These are phyloP conservation scores for Ceratocystis cubensis DNA, from an alignment of 2,329 filamentous ascomycete species.

Conservation along the genomic window DNA sequence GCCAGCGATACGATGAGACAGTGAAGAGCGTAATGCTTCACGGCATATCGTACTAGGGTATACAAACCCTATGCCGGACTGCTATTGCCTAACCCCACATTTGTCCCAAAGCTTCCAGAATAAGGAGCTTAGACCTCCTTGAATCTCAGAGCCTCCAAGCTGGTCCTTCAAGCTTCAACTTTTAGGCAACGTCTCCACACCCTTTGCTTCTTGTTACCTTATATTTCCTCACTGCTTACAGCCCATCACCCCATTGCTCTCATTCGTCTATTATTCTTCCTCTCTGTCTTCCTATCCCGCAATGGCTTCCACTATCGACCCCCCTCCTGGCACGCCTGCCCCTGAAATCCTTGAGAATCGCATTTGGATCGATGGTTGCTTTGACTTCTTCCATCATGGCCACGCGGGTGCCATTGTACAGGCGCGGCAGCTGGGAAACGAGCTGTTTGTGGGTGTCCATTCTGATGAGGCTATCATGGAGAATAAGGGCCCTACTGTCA, in stretches of 20 bases:
- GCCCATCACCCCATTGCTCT: background rate
- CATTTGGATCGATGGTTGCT: conserved; percentile 98
- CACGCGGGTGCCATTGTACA: conserved; percentile 96
- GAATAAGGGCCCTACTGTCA: conserved; percentile 96
- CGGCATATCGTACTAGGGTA: too few relatives aligned
- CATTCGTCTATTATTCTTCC: too few relatives aligned
- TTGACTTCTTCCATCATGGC: conserved; percentile 97
- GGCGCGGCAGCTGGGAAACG: conserved; percentile 76
- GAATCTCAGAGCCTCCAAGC: background rate
- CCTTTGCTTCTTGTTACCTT: too few relatives aligned
- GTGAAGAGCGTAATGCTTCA: too few relatives aligned
- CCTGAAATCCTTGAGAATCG: conserved; percentile 52
- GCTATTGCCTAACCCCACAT: background rate
- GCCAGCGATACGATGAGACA: too few relatives aligned
- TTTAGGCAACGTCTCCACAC: background rate
- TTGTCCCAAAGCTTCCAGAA: background rate
- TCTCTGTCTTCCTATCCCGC: background rate
- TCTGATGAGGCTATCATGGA: conserved; percentile 90
- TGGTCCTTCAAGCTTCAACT: background rate
- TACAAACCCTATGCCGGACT: too few relatives aligned
- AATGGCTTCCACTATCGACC: conserved; percentile 19
- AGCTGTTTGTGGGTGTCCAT: conserved; percentile 86
- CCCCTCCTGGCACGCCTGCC: conserved; percentile 37
- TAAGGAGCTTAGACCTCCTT: conserved; percentile 6
- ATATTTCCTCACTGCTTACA: background rate